Percentiles rank a stretch among this genome's conserved stretches.
Conservation (phyloP, 1,284 basidiomycete genomes). For the Entoloma clypeatum region DNA sequence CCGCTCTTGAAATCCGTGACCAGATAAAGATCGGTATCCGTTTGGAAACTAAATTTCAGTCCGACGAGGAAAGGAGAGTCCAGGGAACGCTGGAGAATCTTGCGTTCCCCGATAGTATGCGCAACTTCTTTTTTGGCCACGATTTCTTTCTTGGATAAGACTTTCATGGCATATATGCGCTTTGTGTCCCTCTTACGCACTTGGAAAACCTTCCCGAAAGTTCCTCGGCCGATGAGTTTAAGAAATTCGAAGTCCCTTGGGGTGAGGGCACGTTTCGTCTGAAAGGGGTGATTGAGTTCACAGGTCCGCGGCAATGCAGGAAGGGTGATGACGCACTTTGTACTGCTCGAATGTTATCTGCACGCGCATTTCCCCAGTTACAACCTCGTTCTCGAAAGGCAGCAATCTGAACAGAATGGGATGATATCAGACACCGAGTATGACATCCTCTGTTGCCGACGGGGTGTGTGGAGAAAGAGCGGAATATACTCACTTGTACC, state of each 20-base stretch:
- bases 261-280: constrained; percentile 80
- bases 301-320: constrained; percentile 23
- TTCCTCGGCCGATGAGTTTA: constrained; percentile 97
- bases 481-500: constrained; percentile 76
- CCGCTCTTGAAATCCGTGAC: constrained; percentile 99
- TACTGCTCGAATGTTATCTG: constrained; percentile 92
- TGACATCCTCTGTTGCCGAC: constrained; percentile 14
- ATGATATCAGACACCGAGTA: constrained; percentile 17
- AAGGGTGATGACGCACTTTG: constrained; percentile 56
- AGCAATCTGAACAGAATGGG: constrained; percentile 50
- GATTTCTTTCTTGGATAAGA: constrained; percentile 98
- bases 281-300: constrained; percentile 13
- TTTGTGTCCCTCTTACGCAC: constrained; percentile 97
- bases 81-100: constrained; percentile 93
- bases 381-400: constrained; percentile 75
- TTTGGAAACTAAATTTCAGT: constrained; percentile 98
- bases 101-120: constrained; percentile 98
- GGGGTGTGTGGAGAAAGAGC: constrained; percentile 7
- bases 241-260: constrained; percentile 98
- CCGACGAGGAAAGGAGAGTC: constrained; percentile 98
- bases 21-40: constrained; percentile 92
- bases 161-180: constrained; percentile 99
- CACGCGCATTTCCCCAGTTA: constrained; percentile 91
- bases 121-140: constrained; percentile 99
- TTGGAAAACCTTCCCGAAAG: constrained; percentile 99